Percentiles rank a stretch among this genome's conserved stretches.
Conservation (phyloP, 352 stramenopile species). For the Discostella stelligera region DNA sequence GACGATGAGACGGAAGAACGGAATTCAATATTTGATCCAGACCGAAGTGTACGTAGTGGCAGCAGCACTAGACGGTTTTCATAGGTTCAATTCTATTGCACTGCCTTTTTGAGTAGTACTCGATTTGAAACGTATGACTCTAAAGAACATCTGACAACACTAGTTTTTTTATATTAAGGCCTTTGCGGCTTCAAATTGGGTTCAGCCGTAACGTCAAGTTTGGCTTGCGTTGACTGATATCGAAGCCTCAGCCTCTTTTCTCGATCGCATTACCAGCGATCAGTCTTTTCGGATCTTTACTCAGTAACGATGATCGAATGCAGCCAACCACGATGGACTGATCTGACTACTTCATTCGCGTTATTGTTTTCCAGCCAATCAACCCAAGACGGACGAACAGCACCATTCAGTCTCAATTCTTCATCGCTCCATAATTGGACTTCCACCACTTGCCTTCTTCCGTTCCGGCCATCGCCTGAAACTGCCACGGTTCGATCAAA, state of each 20-base stretch:
- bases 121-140: neutral
- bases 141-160: no score
- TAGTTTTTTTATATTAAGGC: no score
- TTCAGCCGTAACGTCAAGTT: no score
- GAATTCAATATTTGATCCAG: conserved; percentile 32
- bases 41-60: neutral
- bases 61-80: conserved; percentile 1
- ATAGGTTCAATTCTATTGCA: neutral
- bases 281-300: neutral
- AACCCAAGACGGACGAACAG: conserved; percentile 66
- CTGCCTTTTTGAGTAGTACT: neutral
- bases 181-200: no score
- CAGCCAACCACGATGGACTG: conserved; percentile 73
- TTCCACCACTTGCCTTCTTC: conserved; percentile 53
- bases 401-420: conserved; percentile 56
- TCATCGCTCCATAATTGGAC: conserved; percentile 67
- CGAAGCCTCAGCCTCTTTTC: neutral
- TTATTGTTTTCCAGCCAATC: conserved; percentile 55
- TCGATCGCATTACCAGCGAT: neutral
- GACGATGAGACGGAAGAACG: conserved; percentile 26
- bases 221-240: no score
- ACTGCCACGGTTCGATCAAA: conserved; percentile 75
- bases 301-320: conserved; percentile 70
- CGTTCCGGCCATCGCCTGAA: conserved; percentile 20
- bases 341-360: conserved; percentile 30